Base-by-base conservation (phyloP, 352 stramenopile species). In the Aphanomyces euteiches region DNA sequence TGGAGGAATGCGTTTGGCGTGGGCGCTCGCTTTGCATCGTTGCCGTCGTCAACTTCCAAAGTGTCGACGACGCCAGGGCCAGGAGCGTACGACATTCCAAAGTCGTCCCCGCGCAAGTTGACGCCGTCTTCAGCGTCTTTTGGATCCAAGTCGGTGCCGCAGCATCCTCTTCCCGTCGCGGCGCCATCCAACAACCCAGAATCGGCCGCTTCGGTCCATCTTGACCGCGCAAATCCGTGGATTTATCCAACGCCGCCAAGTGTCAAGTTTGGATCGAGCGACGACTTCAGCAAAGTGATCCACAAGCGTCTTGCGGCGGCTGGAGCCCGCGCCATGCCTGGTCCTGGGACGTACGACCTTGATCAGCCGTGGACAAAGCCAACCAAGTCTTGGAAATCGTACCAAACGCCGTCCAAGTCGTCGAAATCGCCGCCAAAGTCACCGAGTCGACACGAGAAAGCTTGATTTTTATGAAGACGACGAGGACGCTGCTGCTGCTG, bases 281-380 rank as follows among this genome's bases (percentile, higher is more conserved):
- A 70, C 19, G 64, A 63, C 15, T 70, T 63, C 21, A 70, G 64
- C 34, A 28, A 39, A 15, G 64, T 70, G 7, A 56, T 70, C 4
- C 15, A 34, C 15, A 54, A 50, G 13, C 64, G 53, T 21, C 19
- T 70, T 5, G 8, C n/a, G 4, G n/a, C 7, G 28, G 28, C 28
- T 39, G 64, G 64, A 34, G 21, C 28, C 21, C 47, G 64, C 10
- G 50, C 4, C 54, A 70, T 50, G 10, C 64, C 64, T 0, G 64
- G 64, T 10, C 64, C 64, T 28, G 64, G 64, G 15, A 50, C 64
- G 15, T 70, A 70, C 39, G 7, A 37, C 38, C 2, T 70, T 28
- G 28, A 28, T 28, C 28, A 28, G 28, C 28, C 28, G 28, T 28
- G 28, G 28, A 28, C 28, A 28, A 28, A 28, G 28, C 28, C 28